These are phyloP conservation scores for Papilionanthe hybrid DNA, from an alignment of 116 monocot genomes.

Conservation along the genomic window DNA sequence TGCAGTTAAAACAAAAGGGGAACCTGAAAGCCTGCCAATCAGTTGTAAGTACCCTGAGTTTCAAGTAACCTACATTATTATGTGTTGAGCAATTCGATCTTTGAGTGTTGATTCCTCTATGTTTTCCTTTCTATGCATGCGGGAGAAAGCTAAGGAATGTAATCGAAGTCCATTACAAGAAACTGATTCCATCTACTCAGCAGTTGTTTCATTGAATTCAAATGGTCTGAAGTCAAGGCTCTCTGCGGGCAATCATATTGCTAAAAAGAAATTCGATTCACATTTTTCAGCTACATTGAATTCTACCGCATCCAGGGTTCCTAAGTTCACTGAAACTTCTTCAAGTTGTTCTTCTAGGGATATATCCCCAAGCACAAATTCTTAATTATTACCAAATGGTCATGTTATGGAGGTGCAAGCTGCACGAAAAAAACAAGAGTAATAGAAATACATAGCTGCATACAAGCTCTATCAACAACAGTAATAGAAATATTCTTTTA, in stretches of 20 bases:
- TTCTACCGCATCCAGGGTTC: constrained; percentile 20
- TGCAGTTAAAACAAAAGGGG: constrained; percentile 33
- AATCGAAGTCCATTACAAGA: constrained; percentile 19
- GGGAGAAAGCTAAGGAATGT: constrained; percentile 36
- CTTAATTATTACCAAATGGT: constrained; percentile 32
- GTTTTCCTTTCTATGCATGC: neutral
- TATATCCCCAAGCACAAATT: constrained; percentile 16
- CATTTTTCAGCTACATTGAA: constrained; percentile 23
- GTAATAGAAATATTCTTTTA: no score
- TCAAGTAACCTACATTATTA: neutral
- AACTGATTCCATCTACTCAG: constrained; percentile 12
- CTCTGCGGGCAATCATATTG: constrained; percentile 9
- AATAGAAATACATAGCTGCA: no score
- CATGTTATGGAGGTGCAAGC: constrained; percentile 12
- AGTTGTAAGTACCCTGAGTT: constrained; percentile 27
- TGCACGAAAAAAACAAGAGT: constrained; percentile 20
- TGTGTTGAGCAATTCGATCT: neutral
- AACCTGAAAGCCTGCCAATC: constrained; percentile 15
- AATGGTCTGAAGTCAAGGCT: constrained; percentile 31
- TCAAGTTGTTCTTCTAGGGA: constrained; percentile 23
- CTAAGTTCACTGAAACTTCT: constrained; percentile 21
- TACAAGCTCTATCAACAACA: no score
- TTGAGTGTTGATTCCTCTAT: neutral
- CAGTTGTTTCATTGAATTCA: constrained; percentile 18
- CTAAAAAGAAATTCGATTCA: constrained; percentile 29